These are phyloP conservation scores for Aquilaria malaccensis DNA, from an alignment of 345 rosid genomes.

Conservation along the genomic window DNA sequence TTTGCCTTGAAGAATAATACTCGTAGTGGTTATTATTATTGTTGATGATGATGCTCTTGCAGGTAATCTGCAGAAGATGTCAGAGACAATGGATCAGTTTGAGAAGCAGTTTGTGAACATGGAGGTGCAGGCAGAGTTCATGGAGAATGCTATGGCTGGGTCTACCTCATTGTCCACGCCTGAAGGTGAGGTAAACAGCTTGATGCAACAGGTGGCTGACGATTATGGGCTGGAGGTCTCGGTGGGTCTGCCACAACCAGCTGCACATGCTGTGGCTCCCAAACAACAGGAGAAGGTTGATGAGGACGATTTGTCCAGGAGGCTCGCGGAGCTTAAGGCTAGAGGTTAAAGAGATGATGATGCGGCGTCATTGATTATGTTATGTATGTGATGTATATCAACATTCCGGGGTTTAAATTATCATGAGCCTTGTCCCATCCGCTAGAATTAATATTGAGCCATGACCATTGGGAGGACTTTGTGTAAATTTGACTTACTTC, in stretches of 20 bases:
- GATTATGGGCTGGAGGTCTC: conserved; percentile 95
- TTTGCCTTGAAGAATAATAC: too few species aligned
- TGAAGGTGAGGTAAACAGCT: conserved; percentile 95
- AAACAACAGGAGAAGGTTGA: conserved; percentile 80
- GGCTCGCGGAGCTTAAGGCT: conserved; percentile 95
- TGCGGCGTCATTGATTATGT: not conserved
- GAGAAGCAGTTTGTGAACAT: conserved; percentile 99
- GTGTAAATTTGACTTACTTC: conserved; percentile 17
- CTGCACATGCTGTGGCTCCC: conserved; percentile 70
- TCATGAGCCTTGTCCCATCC: not conserved
- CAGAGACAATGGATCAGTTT: conserved; percentile 96
- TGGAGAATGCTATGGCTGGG: conserved; percentile 99
- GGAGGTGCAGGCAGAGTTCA: conserved; percentile 99
- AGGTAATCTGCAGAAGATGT: conserved; percentile 99
- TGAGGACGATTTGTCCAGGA: conserved; percentile 93
- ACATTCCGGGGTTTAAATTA: conserved; percentile 7
- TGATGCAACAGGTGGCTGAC: conserved; percentile 99
- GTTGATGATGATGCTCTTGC: conserved; percentile 6
- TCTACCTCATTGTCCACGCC: conserved; percentile 96
- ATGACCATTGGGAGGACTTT: not conserved
- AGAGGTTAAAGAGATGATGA: conserved; percentile 41
- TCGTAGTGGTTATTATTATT: not conserved
- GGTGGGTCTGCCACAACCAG: conserved; percentile 94
- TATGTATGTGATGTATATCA: conserved; percentile 5
- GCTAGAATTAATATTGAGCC: conserved; percentile 8